phyloP scores from a whole-genome alignment of 2,329 filamentous ascomycete species.

The Paracoccidioides brasiliensis region DNA sequence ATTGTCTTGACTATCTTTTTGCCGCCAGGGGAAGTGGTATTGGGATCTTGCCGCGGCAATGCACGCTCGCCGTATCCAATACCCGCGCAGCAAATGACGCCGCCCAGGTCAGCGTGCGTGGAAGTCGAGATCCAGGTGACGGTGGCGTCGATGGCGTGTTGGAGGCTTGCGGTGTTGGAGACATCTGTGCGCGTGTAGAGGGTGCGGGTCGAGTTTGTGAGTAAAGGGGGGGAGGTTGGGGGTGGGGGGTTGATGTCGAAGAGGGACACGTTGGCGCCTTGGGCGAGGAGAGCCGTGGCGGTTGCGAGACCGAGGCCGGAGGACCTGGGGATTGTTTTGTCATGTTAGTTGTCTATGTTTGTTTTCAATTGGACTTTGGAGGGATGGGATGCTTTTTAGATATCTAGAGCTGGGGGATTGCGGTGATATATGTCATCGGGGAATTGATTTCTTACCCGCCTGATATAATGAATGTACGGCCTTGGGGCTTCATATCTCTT shows the following conservation, averaged over 20 bases:
- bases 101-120: slow-evolving; percentile 12
- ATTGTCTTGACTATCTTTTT: slow-evolving; percentile 18
- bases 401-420: no score
- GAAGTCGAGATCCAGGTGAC: slow-evolving; percentile 11
- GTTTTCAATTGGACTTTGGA: background rate
- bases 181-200: slow-evolving; percentile 17
- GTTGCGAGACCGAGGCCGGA: slow-evolving; percentile 16
- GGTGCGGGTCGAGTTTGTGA: slow-evolving; percentile 14
- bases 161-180: slow-evolving; percentile 13
- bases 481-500: slow-evolving; percentile 13
- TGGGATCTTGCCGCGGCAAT: slow-evolving; percentile 10
- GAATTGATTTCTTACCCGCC: slow-evolving; percentile 3
- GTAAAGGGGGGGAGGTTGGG: slow-evolving; percentile 2
- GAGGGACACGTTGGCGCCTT: slow-evolving; percentile 15
- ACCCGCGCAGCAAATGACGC: slow-evolving; percentile 13
- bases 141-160: slow-evolving; percentile 11
- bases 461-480: slow-evolving; percentile 11
- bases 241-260: slow-evolving; percentile 16
- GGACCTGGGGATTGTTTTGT: slow-evolving; percentile 1
- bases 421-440: background rate
- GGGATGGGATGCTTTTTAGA: background rate
- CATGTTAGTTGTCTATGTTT: background rate
- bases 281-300: slow-evolving; percentile 10
- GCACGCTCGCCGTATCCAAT: slow-evolving; percentile 13
- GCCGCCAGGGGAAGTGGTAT: background rate